Percentiles rank a stretch among this genome's conserved stretches.
These are phyloP conservation scores for Epichloe uncinata DNA, from an alignment of 2,329 filamentous ascomycete species.

Conservation along the genomic window DNA sequence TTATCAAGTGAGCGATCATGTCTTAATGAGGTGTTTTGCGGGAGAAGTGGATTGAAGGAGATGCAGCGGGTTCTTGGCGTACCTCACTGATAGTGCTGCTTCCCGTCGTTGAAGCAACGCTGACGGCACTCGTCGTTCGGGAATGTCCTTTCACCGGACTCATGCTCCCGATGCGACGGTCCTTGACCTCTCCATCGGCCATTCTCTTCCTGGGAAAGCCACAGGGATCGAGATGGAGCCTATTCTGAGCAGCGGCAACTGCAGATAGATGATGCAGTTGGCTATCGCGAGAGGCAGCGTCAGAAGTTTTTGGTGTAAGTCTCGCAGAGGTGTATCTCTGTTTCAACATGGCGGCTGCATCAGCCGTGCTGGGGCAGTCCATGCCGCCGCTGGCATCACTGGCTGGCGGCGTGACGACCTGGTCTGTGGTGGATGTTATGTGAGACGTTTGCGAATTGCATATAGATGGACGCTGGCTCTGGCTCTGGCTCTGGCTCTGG, in stretches of 20 bases:
- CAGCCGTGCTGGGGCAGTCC: conserved; percentile 5
- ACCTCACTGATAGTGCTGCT: conserved; percentile 72
- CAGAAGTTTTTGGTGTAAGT: neutral
- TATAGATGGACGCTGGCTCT: conserved; percentile 8
- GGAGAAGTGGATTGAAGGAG: neutral
- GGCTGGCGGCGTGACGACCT: conserved; percentile 16
- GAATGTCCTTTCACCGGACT: conserved; percentile 47
- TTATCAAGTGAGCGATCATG: conserved; percentile 10
- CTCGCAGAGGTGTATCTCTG: conserved; percentile 1
- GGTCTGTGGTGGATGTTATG: conserved; percentile 14
- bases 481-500: neutral
- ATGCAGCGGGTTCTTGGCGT: conserved; percentile 13
- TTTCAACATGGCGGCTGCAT: conserved; percentile 10
- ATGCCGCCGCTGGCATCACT: conserved; percentile 11
- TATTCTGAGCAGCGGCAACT: conserved; percentile 40
- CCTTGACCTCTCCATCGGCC: conserved; percentile 61
- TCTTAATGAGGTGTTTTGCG: neutral
- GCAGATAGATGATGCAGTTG: conserved; percentile 46
- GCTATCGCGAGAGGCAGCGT: conserved; percentile 36
- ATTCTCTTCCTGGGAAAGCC: conserved; percentile 53
- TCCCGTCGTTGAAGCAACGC: conserved; percentile 42
- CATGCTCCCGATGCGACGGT: conserved; percentile 25
- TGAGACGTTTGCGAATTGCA: conserved; percentile 16
- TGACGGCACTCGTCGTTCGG: conserved; percentile 57
- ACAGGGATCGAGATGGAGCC: conserved; percentile 27